phyloP scores from a whole-genome alignment of 177 flowering plant species.

The Vitis hybrid region DNA sequence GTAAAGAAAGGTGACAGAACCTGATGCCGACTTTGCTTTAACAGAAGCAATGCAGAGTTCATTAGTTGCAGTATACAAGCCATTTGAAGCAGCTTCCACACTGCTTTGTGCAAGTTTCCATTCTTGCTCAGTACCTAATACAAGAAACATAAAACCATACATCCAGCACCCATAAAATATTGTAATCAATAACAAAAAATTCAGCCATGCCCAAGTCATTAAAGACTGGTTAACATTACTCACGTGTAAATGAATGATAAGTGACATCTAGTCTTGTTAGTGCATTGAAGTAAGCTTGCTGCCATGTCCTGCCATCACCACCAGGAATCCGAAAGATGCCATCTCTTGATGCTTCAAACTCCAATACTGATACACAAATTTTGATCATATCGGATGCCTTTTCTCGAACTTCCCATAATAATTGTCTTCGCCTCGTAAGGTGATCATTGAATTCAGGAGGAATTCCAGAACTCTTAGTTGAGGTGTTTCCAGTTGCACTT shows the following conservation, averaged over 20 bases:
- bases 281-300: constrained; percentile 73
- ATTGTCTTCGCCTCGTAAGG: constrained; percentile 58
- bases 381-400: constrained; percentile 70
- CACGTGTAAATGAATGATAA: constrained; percentile 80
- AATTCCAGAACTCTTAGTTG: constrained; percentile 68
- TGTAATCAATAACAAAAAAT: not conserved
- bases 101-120: constrained; percentile 81
- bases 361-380: constrained; percentile 71
- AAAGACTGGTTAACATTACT: constrained; percentile 28
- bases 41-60: constrained; percentile 73
- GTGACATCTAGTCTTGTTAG: constrained; percentile 74
- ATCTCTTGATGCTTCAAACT: constrained; percentile 98
- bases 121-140: constrained; percentile 84
- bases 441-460: constrained; percentile 92
- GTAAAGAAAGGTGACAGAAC: constrained; percentile 26
- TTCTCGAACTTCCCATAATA: constrained; percentile 70
- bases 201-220: not conserved
- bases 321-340: constrained; percentile 48
- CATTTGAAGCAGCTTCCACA: constrained; percentile 81
- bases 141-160: constrained; percentile 13
- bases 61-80: constrained; percentile 67
- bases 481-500: constrained; percentile 43
- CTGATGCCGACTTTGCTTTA: constrained; percentile 88
- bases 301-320: constrained; percentile 79
- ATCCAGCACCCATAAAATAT: constrained; percentile 1